Evolutionary conservation across 179 eudicot species (phyloP), one percentile per base, ranked within the genome.

Genomic region (Carnegiea gigantea): DNA sequence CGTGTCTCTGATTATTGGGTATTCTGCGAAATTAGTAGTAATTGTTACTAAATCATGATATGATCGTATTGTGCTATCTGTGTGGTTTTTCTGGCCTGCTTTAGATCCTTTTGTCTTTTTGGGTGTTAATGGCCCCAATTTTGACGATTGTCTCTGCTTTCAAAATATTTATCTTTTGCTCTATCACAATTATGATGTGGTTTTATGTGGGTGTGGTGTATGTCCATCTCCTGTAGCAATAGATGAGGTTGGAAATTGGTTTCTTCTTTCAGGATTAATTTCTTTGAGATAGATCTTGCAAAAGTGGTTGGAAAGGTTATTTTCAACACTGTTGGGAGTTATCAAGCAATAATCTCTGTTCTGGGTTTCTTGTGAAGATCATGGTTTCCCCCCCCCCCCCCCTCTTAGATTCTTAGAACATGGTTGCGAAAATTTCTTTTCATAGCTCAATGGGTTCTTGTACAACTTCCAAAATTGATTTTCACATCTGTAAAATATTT

Each of bases 131-230:
- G 8, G 20, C 21, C 5, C 0, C 79, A 49, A 1, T 76, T 76
- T 77, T 77, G 54, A n/a, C 43, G 9, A 2, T n/a, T 23, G 0
- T 76, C 26, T 76, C 48, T 6, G 17, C 9, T 74, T 74, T 6
- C 4, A 13, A 43, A 53, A 73, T 73, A 21, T 73, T 40, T 73
- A 38, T 51, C 28, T 44, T 40, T 7, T 73, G 54, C 7, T 44
- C 20, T 20, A 10, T 38, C 26, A 44, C 53, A 73, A 73, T 18
- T 44, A 73, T 73, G 77, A 75, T 75, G 60, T 26, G 26, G 78
- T 44, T 76, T 76, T 21, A 26, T 30, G 46, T 76, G 43, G 77
- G 17, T 36, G 73, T 30, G 46, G 21, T 70, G 0, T 30, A 36
- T 1, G 21, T 74, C 54, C 28, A 46, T 46, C 23, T 74, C 36